These are phyloP conservation scores for Cystofilobasidium bisporidii DNA, from an alignment of 768 basidiomycete species.

Conservation along the genomic window DNA sequence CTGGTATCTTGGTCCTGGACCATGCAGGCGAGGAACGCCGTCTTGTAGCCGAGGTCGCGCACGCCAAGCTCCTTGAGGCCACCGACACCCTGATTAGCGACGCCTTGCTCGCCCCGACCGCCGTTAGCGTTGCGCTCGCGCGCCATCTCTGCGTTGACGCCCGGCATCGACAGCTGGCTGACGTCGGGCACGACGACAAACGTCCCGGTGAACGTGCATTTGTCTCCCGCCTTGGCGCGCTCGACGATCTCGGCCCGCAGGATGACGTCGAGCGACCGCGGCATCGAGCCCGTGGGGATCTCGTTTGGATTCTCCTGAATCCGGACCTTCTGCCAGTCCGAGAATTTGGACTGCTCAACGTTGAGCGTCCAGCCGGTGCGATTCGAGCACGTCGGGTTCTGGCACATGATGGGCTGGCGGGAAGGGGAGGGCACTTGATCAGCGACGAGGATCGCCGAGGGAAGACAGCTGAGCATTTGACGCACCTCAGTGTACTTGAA, in stretches of 20 bases:
- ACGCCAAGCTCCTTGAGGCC: conserved; percentile 92
- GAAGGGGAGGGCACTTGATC: neutral
- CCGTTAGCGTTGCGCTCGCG: conserved; percentile 62
- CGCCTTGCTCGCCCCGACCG: conserved; percentile 52
- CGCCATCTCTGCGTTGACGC: conserved; percentile 86
- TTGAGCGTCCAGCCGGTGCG: conserved; percentile 83
- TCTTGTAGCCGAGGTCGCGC: conserved; percentile 93
- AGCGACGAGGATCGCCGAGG: no score
- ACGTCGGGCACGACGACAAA: conserved; percentile 99
- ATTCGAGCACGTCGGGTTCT: conserved; percentile 88
- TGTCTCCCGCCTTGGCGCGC: conserved; percentile 97
- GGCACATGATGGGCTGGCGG: conserved; percentile 75
- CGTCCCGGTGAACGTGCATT: conserved; percentile 92
- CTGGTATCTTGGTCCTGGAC: conserved; percentile 81
- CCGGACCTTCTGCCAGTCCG: conserved; percentile 98
- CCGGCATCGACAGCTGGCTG: conserved; percentile 85
- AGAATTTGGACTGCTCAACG: conserved; percentile 91
- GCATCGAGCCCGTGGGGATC: conserved; percentile 98
- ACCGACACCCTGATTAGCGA: conserved; percentile 60
- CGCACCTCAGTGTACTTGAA: conserved; percentile 97
- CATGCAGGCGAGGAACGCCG: conserved; percentile 97
- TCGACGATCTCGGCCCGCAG: conserved; percentile 92
- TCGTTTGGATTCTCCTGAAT: conserved; percentile 99
- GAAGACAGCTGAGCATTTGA: neutral
- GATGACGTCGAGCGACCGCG: conserved; percentile 82